Conservation (phyloP, 1,139 yeast species). For the Magnusiomyces tetraspermus region DNA sequence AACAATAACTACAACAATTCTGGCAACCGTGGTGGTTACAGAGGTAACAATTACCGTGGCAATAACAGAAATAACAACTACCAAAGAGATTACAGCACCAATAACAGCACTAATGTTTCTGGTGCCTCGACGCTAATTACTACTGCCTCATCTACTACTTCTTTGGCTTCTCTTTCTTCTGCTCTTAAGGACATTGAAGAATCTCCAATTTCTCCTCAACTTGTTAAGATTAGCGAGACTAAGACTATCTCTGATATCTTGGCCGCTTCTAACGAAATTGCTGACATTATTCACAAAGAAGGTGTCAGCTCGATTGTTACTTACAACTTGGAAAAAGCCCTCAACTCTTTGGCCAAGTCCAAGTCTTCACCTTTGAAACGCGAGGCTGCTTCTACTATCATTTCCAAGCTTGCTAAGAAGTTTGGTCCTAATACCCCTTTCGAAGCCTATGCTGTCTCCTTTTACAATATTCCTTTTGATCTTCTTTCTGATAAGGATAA, state of each 20-base stretch:
- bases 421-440: constrained; percentile 50
- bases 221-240: constrained; percentile 49
- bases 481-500: constrained; percentile 76
- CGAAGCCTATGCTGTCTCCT: constrained; percentile 60
- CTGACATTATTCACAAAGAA: constrained; percentile 40
- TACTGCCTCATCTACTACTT: constrained; percentile 45
- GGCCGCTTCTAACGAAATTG: constrained; percentile 49
- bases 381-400: constrained; percentile 61
- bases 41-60: neutral
- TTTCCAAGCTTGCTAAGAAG: constrained; percentile 58
- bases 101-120: constrained; percentile 5
- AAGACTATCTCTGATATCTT: constrained; percentile 56
- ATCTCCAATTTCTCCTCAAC: constrained; percentile 58
- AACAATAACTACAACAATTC: constrained; percentile 1
- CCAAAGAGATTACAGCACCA: constrained; percentile 1
- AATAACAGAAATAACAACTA: constrained; percentile 7
- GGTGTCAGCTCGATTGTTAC: constrained; percentile 46
- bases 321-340: constrained; percentile 56
- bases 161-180: constrained; percentile 62
- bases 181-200: constrained; percentile 58
- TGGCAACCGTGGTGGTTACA: neutral
- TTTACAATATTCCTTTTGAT: constrained; percentile 52
- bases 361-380: constrained; percentile 66
- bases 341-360: constrained; percentile 58
- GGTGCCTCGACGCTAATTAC: constrained; percentile 10